A percentile compares a stretch with the other conserved stretches of the same genome.
Evolutionary conservation across 768 basidiomycete genomes (phyloP).

Genomic region (Tylopilus intermedius): DNA sequence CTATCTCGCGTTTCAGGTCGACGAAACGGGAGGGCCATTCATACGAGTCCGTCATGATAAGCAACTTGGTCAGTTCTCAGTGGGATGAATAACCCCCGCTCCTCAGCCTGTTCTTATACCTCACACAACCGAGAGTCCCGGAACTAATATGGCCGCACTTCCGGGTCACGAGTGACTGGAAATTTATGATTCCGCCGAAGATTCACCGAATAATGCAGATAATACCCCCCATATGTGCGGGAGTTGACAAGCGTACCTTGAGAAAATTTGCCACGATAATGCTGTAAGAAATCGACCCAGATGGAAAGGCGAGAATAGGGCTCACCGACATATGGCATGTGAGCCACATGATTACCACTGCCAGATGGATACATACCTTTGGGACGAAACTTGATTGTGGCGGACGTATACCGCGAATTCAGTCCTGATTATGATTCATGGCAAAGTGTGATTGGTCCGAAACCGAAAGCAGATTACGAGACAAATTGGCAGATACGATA

Average conservation of each 20-base stretch:
- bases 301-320: no score
- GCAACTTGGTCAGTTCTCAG: background rate
- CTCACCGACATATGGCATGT: no score
- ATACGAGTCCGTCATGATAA: conserved; percentile 12
- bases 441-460: conserved; percentile 8
- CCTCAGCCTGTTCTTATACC: conserved; percentile 13
- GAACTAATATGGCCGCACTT: background rate
- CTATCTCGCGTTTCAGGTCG: conserved; percentile 57
- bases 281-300: no score
- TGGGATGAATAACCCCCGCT: background rate
- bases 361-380: background rate
- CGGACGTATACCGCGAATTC: background rate
- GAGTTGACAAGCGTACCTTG: no score
- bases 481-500: conserved; percentile 17
- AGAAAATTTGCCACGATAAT: background rate
- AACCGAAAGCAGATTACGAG: conserved; percentile 17
- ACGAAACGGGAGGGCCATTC: conserved; percentile 40
- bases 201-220: conserved; percentile 4
- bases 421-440: background rate
- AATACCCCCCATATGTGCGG: background rate
- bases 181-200: conserved; percentile 3
- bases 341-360: background rate
- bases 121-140: background rate
- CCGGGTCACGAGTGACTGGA: background rate
- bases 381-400: background rate